Base-by-base conservation (phyloP, 495 filamentous ascomycete species). In the Neurospora sp. region DNA sequence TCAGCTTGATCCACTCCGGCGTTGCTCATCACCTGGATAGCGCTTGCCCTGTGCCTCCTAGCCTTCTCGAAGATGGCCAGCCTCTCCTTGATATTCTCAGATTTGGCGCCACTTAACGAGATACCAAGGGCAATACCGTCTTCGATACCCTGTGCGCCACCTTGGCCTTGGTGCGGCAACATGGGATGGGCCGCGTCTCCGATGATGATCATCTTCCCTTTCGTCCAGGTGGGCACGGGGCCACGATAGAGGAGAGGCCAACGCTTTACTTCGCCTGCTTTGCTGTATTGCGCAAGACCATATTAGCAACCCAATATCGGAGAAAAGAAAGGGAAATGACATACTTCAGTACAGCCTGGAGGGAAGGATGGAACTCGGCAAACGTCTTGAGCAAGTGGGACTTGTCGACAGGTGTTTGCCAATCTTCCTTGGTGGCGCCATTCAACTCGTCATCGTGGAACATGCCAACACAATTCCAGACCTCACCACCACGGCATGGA, bases 181-280 rank as follows among this genome's bases (percentile, higher is more conserved):
- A 86, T 84, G 12, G 85, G 82, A 78, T 87, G 87, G 12, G 83
- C 86, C 1, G 86, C 86, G 70, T 88, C 85, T 18, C 86, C 85
- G 12, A 85, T 79, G 4, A 87, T 77, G 10, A 84, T 75, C 37
- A 86, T 71, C 20, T 79, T 83, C 4, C 79, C 79, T n/a, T 79
- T 81, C 35, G 76, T 73, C 81, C 84, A 86, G 0, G 72, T 78
- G n/a, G 74, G 42, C 14, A 82, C 73, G 2, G 81, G 81, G 3
- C 73, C 46, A 38, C 81, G 83, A 27, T 80, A 80, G 9, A 83
- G 78, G 14, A 88, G 77, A 12, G 81, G 82, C 84, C 84, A 88
- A 14, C 78, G 78, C 69, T 84, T 85, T 18, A 87, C 77, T 8
- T 84, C 83, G 7, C 75, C 74, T 41, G 82, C 84, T 77, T 81